These are phyloP conservation scores for Peronosclerospora sorghi DNA, from an alignment of 352 stramenopile species.

Conservation along the genomic window DNA sequence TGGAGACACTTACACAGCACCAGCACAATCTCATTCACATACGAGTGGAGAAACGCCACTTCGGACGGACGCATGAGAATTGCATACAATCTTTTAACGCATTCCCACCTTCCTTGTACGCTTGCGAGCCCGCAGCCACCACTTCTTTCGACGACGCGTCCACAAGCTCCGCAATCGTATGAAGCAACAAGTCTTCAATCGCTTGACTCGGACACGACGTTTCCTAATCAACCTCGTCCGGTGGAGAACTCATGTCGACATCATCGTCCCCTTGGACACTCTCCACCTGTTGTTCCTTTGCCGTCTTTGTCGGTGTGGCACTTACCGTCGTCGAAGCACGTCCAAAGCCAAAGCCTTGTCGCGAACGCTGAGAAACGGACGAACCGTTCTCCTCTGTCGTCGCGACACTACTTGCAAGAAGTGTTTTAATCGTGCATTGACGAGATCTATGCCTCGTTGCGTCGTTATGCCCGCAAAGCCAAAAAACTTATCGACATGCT, in stretches of 20 bases:
- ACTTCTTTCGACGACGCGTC: too few relatives aligned
- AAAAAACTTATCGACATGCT: slow-evolving; percentile 82
- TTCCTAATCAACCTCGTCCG: too few relatives aligned
- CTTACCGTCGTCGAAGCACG: slow-evolving; percentile 5
- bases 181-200: too few relatives aligned
- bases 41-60: slow-evolving; percentile 51
- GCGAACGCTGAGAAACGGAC: slow-evolving; percentile 9
- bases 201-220: too few relatives aligned
- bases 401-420: slow-evolving; percentile 34
- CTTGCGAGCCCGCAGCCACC: too few relatives aligned
- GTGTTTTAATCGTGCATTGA: slow-evolving; percentile 68
- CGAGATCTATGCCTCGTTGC: slow-evolving; percentile 73
- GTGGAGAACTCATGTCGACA: slow-evolving; percentile 41
- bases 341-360: slow-evolving; percentile 27
- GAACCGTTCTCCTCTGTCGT: slow-evolving; percentile 7
- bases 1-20: slow-evolving; percentile 67
- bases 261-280: slow-evolving; percentile 31
- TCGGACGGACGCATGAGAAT: slow-evolving; percentile 61
- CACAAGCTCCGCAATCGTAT: too few relatives aligned
- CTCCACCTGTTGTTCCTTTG: too few relatives aligned
- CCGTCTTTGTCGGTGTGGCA: slow-evolving; percentile 1
- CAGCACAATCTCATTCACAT: slow-evolving; percentile 72
- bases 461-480: slow-evolving; percentile 55
- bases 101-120: too few relatives aligned
- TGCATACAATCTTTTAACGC: slow-evolving; percentile 68